Base-by-base conservation (phyloP, 1,284 basidiomycete genomes). In the Schizopora paradoxa region DNA sequence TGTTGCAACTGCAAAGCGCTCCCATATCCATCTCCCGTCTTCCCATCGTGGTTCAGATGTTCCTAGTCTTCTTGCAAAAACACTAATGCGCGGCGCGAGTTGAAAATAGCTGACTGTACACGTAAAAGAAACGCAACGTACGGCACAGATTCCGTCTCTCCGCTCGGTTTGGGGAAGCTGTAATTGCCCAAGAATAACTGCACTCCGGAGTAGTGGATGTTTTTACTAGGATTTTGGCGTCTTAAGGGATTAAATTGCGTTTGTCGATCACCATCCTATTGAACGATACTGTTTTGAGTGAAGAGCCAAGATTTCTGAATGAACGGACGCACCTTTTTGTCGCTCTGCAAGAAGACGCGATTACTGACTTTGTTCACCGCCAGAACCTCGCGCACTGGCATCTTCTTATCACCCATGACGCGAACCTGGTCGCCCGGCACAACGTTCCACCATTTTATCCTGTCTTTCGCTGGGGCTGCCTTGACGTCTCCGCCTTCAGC, bases 361-460 rank as follows among this genome's bases (percentile, higher is more conserved):
- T 89, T 90, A 57, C 73, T 78, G 48, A 85, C 67, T 58, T 73
- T 76, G 65, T 88, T 86, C 46, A 89, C 76, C 59, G 74, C 77
- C 52, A 77, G 61, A 29, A 90, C 86, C 59, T 89, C 81, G 38
- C 79, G 75, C 29, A 87, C 61, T 2, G 61, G 69, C 38, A 72
- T 73, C 35, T 69, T 68, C 48, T 69, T 69, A 61, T 87, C 82
- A 19, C 84, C 84, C 6, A 75, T 72, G 44, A 89, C 54, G 42
- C 82, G 74, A 56, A 91, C 77, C 47, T 76, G 75, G 65, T 91
- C 86, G n/a, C 86, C 86, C 6, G 87, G 85, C 22, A 88, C 81
- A 51, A 91, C 74, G 56, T 90, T 91, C 86, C 86, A 91, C 59
- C 76, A 81, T 62, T 87, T 86, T 42, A 91, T 84, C 44, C 86